A percentile compares a stretch with the other conserved stretches of the same genome.
Evolutionary conservation across 257 asterid species (phyloP).

Genomic region (Jaltomata sinuosa): DNA sequence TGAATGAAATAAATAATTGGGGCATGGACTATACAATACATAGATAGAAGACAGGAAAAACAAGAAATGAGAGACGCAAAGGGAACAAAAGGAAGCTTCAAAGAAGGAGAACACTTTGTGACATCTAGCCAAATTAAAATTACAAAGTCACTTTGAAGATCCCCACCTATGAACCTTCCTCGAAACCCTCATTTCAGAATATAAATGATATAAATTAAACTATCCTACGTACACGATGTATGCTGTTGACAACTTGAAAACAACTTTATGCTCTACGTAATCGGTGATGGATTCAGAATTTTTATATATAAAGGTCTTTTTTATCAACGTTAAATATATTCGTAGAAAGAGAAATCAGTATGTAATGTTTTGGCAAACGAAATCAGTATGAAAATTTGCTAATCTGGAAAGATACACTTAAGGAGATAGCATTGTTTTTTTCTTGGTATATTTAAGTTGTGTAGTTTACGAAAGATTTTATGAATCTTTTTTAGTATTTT

Average conservation of each 20-base stretch:
- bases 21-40: not conserved
- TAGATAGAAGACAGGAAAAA: not conserved
- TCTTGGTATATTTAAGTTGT: not conserved
- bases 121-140: not conserved
- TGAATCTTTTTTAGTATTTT: not conserved
- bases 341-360: not conserved
- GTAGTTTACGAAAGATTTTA: not conserved
- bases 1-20: not conserved
- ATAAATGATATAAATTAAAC: not conserved
- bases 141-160: not conserved
- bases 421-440: not conserved
- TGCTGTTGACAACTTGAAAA: not conserved
- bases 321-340: not conserved
- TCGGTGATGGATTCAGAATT: not conserved
- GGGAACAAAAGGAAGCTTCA: not conserved
- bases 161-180: not conserved
- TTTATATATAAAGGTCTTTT: not conserved
- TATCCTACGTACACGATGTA: not conserved
- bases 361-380: not conserved
- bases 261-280: not conserved
- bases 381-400: not conserved
- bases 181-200: not conserved
- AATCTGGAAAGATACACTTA: not conserved
- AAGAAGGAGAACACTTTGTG: not conserved
- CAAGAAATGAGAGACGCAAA: not conserved